Percentiles rank a stretch among this genome's conserved stretches.
Conservation (phyloP, 306 rosid species). For the Glycine tomentella region DNA sequence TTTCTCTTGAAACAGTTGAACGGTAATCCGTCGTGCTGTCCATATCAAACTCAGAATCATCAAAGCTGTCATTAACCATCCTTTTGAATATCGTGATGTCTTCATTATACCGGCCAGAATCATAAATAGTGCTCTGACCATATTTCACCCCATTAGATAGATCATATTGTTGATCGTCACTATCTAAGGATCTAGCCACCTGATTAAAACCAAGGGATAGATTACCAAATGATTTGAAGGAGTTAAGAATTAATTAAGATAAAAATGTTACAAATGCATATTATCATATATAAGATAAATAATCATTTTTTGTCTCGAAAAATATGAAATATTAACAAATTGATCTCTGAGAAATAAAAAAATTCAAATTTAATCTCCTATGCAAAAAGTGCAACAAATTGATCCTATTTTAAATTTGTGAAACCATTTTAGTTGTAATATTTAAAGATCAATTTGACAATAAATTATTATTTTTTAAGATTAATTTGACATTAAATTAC, state of each 20-base stretch:
- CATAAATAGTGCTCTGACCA: conserved; percentile 83
- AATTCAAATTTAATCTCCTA: no score
- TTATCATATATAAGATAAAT: no score
- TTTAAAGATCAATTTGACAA: no score
- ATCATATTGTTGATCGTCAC: conserved; percentile 67
- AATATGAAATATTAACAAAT: no score
- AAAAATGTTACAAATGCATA: neutral
- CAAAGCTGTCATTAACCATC: conserved; percentile 59
- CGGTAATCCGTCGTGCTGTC: conserved; percentile 51
- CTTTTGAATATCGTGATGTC: conserved; percentile 70
- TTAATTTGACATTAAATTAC: no score
- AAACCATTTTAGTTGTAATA: no score
- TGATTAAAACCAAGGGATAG: conserved; percentile 46
- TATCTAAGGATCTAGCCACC: conserved; percentile 87
- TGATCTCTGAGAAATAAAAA: no score
- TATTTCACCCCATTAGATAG: conserved; percentile 87
- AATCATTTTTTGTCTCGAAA: no score
- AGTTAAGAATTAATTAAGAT: neutral
- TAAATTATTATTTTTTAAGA: no score
- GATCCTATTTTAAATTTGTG: no score
- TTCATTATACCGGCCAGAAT: conserved; percentile 73
- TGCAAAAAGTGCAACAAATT: no score
- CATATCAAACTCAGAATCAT: conserved; percentile 57
- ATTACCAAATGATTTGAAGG: conserved; percentile 16
- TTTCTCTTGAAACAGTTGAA: conserved; percentile 45